phyloP scores from a whole-genome alignment of 176 grass and related monocot genomes.

The Bothriochloa decipiens region DNA sequence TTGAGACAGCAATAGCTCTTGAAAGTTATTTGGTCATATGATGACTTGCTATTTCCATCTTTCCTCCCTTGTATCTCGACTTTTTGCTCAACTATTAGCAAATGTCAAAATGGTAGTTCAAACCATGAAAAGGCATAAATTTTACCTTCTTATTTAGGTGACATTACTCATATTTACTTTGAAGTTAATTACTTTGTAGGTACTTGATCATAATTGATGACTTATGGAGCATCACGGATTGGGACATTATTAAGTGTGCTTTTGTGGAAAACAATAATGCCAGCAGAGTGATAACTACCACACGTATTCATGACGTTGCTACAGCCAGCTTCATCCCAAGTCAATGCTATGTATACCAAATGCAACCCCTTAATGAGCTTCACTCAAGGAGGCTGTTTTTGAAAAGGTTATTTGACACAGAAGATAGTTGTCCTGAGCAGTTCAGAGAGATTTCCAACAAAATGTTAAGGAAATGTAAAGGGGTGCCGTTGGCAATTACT shows the following conservation, averaged over 20 bases:
- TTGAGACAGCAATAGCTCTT: too few relatives aligned
- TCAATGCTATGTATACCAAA: not conserved
- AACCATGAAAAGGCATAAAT: too few relatives aligned
- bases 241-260: not conserved
- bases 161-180: too few relatives aligned
- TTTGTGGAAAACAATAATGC: not conserved
- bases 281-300: not conserved
- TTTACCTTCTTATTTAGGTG: too few relatives aligned
- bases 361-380: not conserved
- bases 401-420: not conserved
- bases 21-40: too few relatives aligned
- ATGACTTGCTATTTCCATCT: too few relatives aligned
- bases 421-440: not conserved
- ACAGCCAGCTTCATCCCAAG: not conserved
- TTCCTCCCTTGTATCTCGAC: too few relatives aligned
- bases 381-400: conserved; percentile 6
- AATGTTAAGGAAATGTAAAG: conserved; percentile 9
- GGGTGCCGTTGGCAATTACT: conserved; percentile 1
- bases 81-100: too few relatives aligned
- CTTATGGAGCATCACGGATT: too few relatives aligned
- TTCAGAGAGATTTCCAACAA: not conserved
- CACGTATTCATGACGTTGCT: not conserved
- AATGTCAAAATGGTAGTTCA: too few relatives aligned
- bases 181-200: too few relatives aligned
- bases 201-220: too few relatives aligned